Base-by-base conservation (phyloP, 768 basidiomycete genomes). In the Tylopilus plumbeoviolaceoides region DNA sequence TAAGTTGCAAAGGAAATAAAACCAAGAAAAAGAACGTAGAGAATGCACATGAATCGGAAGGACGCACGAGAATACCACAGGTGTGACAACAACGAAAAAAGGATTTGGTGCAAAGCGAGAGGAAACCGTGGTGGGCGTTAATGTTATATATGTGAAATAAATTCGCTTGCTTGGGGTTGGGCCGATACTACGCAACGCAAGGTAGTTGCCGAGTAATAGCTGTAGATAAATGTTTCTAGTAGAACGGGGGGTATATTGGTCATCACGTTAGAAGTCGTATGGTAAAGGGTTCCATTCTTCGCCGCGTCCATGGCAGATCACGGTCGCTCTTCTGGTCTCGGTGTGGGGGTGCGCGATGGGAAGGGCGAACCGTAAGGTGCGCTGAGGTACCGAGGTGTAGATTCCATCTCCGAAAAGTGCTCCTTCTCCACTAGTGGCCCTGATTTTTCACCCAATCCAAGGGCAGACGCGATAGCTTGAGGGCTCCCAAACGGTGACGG, bases 291-390 rank as follows among this genome's bases (percentile, higher is more conserved):
- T 60, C 56, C 31, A 55, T 60, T 59, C 54, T 55, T 46, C 44
- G 48, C 40, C 41, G 38, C 44, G 50, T 57, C 50, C 58, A 44
- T 53, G 47, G 25, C 25, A 41, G 44, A 39, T 71, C 59, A 70
- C 64, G 36, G 49, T 51, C 64, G 59, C 59, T 70, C 70, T 51
- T 72, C 70, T 31, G 53, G 68, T 61, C 64, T 59, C 14, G 78
- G 77, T 1, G 78, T 78, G 3, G 77, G 75, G 40, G 77, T 73
- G 21, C 77, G 75, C 31, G 77, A 78, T 11, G 76, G 77, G 56
- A 71, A 74, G 5, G 78, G 77, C 18, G 78, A 79, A 20, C 77
- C 77, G 46, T 78, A 78, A 23, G 78, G 77, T 39, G 78, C 78
- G 41, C 65, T 71, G 55, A 79, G 73, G 59, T 79, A 78, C 42